phyloP scores from a whole-genome alignment of 345 rosid species.

The Erucastrum elatum region DNA sequence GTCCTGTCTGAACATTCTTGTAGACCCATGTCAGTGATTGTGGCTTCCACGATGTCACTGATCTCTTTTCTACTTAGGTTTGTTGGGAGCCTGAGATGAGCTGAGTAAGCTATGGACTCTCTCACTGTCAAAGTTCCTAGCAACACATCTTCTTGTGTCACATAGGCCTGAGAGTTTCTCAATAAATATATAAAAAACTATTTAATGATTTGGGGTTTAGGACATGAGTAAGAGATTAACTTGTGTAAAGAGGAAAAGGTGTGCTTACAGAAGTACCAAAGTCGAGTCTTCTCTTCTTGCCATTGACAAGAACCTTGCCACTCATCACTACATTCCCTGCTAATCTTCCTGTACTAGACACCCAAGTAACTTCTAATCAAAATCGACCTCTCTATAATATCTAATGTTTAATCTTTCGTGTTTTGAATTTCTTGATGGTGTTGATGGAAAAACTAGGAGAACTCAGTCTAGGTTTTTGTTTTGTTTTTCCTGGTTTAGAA shows the following conservation, averaged over 20 bases:
- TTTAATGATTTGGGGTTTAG: background rate
- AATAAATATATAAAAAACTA: background rate
- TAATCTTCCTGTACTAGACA: conserved; percentile 67
- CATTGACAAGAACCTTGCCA: conserved; percentile 84
- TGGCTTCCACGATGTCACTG: conserved; percentile 53
- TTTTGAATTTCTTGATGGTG: too few species aligned
- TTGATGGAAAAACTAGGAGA: too few species aligned
- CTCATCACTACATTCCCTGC: conserved; percentile 86
- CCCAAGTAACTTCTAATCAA: conserved; percentile 1
- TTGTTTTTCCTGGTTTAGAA: too few species aligned
- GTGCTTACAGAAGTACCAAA: conserved; percentile 67
- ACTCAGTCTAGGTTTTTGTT: too few species aligned
- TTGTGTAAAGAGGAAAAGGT: background rate
- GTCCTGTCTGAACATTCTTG: conserved; percentile 65
- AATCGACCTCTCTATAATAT: background rate
- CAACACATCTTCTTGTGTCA: conserved; percentile 76
- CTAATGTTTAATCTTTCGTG: too few species aligned
- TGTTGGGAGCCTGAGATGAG: conserved; percentile 63
- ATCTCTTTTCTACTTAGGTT: conserved; percentile 49
- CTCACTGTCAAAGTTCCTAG: conserved; percentile 76
- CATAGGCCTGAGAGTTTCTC: conserved; percentile 59
- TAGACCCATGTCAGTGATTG: conserved; percentile 69
- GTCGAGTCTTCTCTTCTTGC: conserved; percentile 67
- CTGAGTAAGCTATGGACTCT: conserved; percentile 73
- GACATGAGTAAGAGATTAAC: conserved; percentile 1